phyloP scores from a whole-genome alignment of 139 green algal species.

The Limnomonas spitsbergensis region DNA sequence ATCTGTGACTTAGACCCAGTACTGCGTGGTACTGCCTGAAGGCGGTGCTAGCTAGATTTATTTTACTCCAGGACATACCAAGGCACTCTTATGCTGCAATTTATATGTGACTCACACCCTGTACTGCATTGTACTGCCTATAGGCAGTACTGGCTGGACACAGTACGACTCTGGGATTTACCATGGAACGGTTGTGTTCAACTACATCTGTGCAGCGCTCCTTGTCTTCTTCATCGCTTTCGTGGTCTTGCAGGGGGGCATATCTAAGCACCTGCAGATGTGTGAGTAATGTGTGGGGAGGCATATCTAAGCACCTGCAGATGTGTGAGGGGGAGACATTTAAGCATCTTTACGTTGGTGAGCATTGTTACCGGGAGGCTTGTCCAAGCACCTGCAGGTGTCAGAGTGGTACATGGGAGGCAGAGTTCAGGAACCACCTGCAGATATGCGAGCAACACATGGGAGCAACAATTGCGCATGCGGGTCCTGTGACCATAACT shows the following conservation, averaged over 20 bases:
- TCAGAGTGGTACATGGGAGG: no score
- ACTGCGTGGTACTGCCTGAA: background rate
- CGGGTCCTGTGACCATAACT: no score
- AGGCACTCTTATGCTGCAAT: background rate
- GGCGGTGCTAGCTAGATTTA: background rate
- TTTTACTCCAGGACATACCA: background rate
- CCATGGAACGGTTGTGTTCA: slow-evolving; percentile 5
- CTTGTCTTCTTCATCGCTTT: slow-evolving; percentile 11
- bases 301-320: no score
- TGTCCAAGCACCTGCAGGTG: no score
- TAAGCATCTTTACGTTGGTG: no score
- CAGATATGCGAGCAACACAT: no score
- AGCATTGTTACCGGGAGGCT: no score
- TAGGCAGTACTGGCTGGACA: background rate
- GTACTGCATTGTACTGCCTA: background rate
- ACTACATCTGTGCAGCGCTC: background rate
- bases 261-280: background rate
- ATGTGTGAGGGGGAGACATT: no score
- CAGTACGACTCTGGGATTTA: slow-evolving; percentile 5
- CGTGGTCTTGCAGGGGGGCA: slow-evolving; percentile 14
- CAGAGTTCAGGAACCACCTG: no score
- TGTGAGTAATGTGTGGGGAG: no score
- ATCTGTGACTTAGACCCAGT: background rate
- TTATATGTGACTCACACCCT: background rate
- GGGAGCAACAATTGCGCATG: no score